Base-by-base conservation (phyloP, 2,329 filamentous ascomycete species). In the Hymenoscyphus scutula region DNA sequence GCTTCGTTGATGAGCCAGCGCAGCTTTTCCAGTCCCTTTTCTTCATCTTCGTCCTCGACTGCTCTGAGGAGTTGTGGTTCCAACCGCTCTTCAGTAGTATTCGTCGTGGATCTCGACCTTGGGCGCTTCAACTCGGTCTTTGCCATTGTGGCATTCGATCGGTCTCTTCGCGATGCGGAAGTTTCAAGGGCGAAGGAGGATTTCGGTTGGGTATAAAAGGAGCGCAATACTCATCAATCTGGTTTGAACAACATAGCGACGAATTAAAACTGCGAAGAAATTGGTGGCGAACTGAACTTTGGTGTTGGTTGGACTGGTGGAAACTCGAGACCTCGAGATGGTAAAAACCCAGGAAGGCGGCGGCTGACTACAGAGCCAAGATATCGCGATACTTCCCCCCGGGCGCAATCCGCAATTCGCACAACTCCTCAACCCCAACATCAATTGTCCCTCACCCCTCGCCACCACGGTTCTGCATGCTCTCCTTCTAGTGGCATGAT, bases 11-110 rank as follows among this genome's bases (percentile, higher is more conserved):
- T 61, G 25, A 70, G 65, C 34, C 64, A 30, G 1, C 61, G 59
- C n/a, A 71, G 58, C 27, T 60, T 56, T 1, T 68, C 66, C 17
- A 67, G 63, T 58, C 70, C 64, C 48, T 70, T 68, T 4, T 54
- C 65, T 55, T 70, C 67, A 60, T 71, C 64, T 53, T 70, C 68
- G 6, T 56, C 65, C 51, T 70, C 67, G 25, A 67, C 68, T 41
- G 68, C 69, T 23, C 67, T 67, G 2, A 70, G 64, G 7, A 71
- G 32, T 23, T 68, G 65, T 27, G 68, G 68, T 58, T 71, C 68
- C 25, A 70, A 64, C 10, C 69, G 63, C 8, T 51, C 45, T 34
- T 70, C 66, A 53, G 65, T 67, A 41, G 69, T 67, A 37, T 69
- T 66, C 25, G 61, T 67, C 2, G 68, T 59, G 15, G 68, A 70